Evolutionary conservation across 345 rosid genomes (phyloP).

Genomic region (Jatropha curcas): DNA sequence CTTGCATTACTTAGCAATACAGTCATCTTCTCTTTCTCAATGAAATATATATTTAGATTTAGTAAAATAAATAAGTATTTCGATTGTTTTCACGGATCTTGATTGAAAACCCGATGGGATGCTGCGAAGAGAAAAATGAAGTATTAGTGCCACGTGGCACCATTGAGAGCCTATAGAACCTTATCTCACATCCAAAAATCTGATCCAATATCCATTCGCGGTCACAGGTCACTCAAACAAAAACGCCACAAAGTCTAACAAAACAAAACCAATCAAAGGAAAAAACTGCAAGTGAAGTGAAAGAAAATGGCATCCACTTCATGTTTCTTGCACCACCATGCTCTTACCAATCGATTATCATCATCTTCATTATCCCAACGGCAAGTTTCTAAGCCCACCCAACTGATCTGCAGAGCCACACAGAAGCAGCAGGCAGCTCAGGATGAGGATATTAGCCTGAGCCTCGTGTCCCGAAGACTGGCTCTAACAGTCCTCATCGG

Average conservation of each 20-base stretch:
- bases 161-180: constrained; percentile 41
- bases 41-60: no score
- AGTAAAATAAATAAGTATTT: no score
- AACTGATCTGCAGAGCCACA: constrained; percentile 67
- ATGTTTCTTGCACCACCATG: constrained; percentile 69
- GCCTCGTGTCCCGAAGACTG: constrained; percentile 64
- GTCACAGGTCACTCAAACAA: constrained; percentile 23
- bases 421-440: constrained; percentile 55
- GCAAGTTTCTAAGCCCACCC: constrained; percentile 37
- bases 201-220: constrained; percentile 54
- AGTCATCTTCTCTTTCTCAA: no score
- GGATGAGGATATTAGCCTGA: constrained; percentile 34
- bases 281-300: neutral
- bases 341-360: constrained; percentile 46
- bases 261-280: neutral
- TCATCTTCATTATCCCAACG: constrained; percentile 45
- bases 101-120: no score
- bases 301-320: constrained; percentile 63
- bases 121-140: neutral
- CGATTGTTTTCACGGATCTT: no score
- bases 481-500: constrained; percentile 80
- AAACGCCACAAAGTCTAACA: constrained; percentile 5
- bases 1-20: no score
- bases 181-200: constrained; percentile 56
- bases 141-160: constrained; percentile 39